Evolutionary conservation across 805 yeast genomes (phyloP), one percentile per base, ranked within the genome.

Genomic region (Torulaspora indica): DNA sequence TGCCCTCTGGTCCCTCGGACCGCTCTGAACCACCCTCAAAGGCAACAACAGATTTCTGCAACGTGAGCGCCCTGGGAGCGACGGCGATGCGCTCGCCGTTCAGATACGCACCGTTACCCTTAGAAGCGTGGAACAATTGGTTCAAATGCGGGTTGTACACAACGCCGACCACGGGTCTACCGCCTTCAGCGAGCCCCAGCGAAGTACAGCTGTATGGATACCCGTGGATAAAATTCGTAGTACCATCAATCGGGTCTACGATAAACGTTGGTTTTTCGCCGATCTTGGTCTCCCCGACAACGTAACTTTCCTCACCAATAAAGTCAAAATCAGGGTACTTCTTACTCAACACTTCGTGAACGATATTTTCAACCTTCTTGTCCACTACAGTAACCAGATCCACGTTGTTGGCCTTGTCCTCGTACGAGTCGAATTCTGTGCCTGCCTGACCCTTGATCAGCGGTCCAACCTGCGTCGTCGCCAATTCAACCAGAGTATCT

Each of bases 181-280:
- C 68, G 47, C 68, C 56, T 13, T 75, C 60, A 1, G 82, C 70
- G 42, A 80, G 70, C 0, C 85, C 85, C 30, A 80, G 55, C 0
- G 85, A 80, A 38, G 78, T 77, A 60, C 84, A 79, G 35, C 79
- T 73, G 56, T 70, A 75, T 1, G 85, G 85, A 63, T 76, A 80
- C 36, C 69, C 72, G 57, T 80, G 85, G 40, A 79, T 72, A 59
- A 80, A 80, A 60, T 80, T 76, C 4, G 83, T 78, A 1, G 85
- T 80, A 9, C 85, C 85, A 52, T 79, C 83, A 56, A 78, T 75
- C 33, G 82, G 82, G 55, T 79, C 85, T 14, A 80, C 81, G 43
- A 80, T 73, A 55, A 80, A 80, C 1, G 84, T 79, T 15, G 85
- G 85, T 3, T 66, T 75, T 32, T 70, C 70, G 1, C 74, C 64